Evolutionary conservation across 768 basidiomycete species (phyloP), one percentile per base, ranked within the genome.

Genomic region (Coprinellus aureogranulatus): DNA sequence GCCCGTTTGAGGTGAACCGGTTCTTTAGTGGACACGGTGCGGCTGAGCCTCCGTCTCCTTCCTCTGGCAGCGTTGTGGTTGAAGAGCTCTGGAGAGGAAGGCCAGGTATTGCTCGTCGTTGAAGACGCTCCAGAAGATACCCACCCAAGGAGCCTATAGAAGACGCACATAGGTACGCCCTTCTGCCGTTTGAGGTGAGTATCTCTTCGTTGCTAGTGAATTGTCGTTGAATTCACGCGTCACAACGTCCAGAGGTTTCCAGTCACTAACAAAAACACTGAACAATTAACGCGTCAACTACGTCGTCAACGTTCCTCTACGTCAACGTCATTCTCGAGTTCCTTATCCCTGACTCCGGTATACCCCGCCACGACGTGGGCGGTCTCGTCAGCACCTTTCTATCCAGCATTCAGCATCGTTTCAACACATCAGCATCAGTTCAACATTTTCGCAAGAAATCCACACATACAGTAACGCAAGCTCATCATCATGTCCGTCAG

Each of bases 221-320:
- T n/a, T n/a, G n/a, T n/a, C n/a, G n/a, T n/a, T n/a, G n/a, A n/a
- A n/a, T n/a, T n/a, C n/a, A n/a, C n/a, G n/a, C n/a, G n/a, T n/a
- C n/a, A n/a, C n/a, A n/a, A n/a, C n/a, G n/a, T n/a, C n/a, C n/a
- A n/a, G n/a, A n/a, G n/a, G n/a, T n/a, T n/a, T 37, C 20, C 41
- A n/a, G 8, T 27, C 27, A 25, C 50, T 52, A 23, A 52, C 50
- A 52, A 52, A 51, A 50, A 52, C 31, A 11, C 50, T 30, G n/a
- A 52, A 34, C 50, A 52, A 52, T 34, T 52, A 37, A 52, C 50
- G 50, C 50, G 30, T 52, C 16, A 6, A 22, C 23, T 49, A 49
- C 48, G 46, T 49, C 14, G 34, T 34, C 34, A 34, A 34, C 34
- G 34, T 34, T 34, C 14, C 34, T 6, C 34, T 34, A 34, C 34